Evolutionary conservation across 352 stramenopile species (phyloP), one percentile per base, ranked within the genome.

Genomic region (Globisporangium ultimum): DNA sequence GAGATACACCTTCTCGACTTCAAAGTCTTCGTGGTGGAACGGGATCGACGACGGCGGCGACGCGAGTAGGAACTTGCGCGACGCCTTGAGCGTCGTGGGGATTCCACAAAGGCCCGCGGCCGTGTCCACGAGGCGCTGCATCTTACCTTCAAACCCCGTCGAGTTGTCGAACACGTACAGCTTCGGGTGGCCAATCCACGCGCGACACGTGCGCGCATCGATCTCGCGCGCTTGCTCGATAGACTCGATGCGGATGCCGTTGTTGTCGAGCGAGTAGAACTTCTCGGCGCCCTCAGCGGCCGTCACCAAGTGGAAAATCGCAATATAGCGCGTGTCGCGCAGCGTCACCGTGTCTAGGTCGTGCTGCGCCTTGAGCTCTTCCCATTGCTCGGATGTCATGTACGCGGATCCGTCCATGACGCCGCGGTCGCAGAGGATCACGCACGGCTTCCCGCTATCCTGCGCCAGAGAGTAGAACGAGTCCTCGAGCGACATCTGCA

Each of bases 261-360:
- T 99, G 68, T 98, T 99, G 22, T 98, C 95, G 41, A 98, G 71
- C 15, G 96, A 96, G 73, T 99, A 99, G 67, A 96, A 98, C 58
- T 89, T 82, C 55, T 97, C 90, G 11, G 97, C 97, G 49, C 96
- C 96, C 52, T 96, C 78, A 3, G 97, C 96, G 3, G 97, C 96
- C 15, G 87, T 94, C 40, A 96, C 84, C 55, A 96, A 72, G 70
- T 96, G 87, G 69, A 96, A 90, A 56, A 96, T 89, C 38, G 80
- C 81, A 70, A 94, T 91, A 60, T 96, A 96, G 40, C 87, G 84
- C 84, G 84, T 92, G 64, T 94, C 83, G 43, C 83, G 83, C 24
- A 94, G 68, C 32, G 83, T 92, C 50, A 93, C 85, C 12, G 83
- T 92, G 68, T 94, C 83, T n/a, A 94, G 66, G 46, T 91, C 80